Evolutionary conservation across 306 rosid species (phyloP), one percentile per base, ranked within the genome.

Genomic region (Fragaria iinumae): DNA sequence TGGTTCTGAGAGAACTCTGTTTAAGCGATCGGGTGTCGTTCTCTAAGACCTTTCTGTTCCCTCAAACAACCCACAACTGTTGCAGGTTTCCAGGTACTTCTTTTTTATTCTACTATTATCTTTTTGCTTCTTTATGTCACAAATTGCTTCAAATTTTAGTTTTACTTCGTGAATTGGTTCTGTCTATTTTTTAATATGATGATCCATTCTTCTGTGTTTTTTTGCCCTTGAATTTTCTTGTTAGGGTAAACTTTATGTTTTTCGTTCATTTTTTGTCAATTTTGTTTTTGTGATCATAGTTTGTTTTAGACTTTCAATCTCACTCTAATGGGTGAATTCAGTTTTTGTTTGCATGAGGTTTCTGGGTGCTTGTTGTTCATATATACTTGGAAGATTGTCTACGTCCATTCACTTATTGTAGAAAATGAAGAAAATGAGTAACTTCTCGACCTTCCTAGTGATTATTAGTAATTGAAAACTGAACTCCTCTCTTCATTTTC

Each of bases 21-120:
- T 81, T 79, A 71, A 69, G 81, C 75, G 85, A 85, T 83, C 82
- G 80, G 84, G 60, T 85, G 82, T 65, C 77, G 84, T 80, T 74
- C 82, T 81, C 84, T 81, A 50, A 78, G 76, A 74, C 84, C 76
- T 56, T 80, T 72, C 77, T 81, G 89, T 79, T 85, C 83, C 89
- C 87, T 75, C 60, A 74, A 78, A 68, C 75, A 69, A 59, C 81
- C 86, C 86, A 83, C 85, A 81, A 69, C 63, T 81, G 76, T 82
- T 80, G 53, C 88, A 72, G 86, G 74, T 86, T 80, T 77, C 85
- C 84, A 78, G 86, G 86, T 80, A 62, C 23, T 20, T 23, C 8
- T 53, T 80, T 67, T 80, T 34, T 78, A 64, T 81, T 80, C 29
- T 41, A 45, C 27, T 73, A 27, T 67, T n/a, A 3, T 27, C 25